A percentile compares a stretch with the other conserved stretches of the same genome.
Evolutionary conservation across 805 yeast genomes (phyloP).

Genomic region (Candida tammaniensis): DNA sequence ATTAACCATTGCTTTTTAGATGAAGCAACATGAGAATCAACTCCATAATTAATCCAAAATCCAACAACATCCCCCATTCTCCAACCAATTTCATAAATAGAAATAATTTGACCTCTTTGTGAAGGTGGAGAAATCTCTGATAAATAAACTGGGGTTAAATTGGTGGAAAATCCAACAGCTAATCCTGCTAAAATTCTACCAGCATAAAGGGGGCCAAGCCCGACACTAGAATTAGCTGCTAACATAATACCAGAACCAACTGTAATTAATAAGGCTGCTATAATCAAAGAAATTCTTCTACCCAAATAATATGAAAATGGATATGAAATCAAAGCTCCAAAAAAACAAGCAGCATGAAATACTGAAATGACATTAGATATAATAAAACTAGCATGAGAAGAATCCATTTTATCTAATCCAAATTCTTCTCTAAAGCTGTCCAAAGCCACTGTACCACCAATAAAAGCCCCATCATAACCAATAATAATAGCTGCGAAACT

Average conservation of each 20-base stretch:
- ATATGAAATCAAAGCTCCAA: constrained; percentile 1
- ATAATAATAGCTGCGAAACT: constrained; percentile 39
- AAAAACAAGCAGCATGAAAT: constrained; percentile 8
- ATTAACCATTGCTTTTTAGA: constrained; percentile 34
- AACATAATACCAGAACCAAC: constrained; percentile 1
- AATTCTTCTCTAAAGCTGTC: constrained; percentile 31
- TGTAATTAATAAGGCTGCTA: constrained; percentile 13
- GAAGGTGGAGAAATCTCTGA: background rate
- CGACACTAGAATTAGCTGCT: background rate
- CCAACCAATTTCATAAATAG: constrained; percentile 32
- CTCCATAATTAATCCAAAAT: constrained; percentile 9
- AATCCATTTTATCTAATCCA: constrained; percentile 20
- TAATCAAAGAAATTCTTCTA: background rate
- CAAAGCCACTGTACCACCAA: constrained; percentile 39
- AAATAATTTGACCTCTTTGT: background rate
- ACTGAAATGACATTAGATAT: constrained; percentile 19
- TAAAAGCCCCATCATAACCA: constrained; percentile 41
- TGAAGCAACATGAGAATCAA: constrained; percentile 8
- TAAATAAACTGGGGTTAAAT: constrained; percentile 1
- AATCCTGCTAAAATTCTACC: constrained; percentile 1
- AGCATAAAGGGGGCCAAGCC: constrained; percentile 2
- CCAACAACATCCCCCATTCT: constrained; percentile 37
- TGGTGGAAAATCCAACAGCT: constrained; percentile 1
- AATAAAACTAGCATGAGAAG: constrained; percentile 18
- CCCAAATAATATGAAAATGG: constrained; percentile 1